Percentiles rank a stretch among this genome's conserved stretches.
Evolutionary conservation across 345 rosid genomes (phyloP).

Genomic region (Populus davidiana): DNA sequence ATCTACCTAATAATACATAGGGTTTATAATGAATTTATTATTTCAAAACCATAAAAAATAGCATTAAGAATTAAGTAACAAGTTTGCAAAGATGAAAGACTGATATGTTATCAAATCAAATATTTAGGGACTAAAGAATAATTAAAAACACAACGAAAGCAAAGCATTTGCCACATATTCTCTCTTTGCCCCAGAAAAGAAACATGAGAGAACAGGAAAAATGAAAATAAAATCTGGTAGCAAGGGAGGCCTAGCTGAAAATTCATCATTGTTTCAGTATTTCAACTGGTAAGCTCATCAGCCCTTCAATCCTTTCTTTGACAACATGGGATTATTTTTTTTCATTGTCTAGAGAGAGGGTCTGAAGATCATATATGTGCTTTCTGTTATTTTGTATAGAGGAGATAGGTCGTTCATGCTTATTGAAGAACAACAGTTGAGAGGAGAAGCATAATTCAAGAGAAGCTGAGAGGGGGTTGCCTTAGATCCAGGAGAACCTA

Average conservation of each 20-base stretch:
- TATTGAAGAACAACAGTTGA: conserved; percentile 18
- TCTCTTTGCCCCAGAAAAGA: conserved; percentile 6
- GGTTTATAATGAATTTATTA: too few species aligned
- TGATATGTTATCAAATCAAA: too few species aligned
- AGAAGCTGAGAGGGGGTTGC: conserved; percentile 8
- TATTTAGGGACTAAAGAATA: too few species aligned
- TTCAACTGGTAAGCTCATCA: conserved; percentile 31
- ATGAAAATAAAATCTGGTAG: background rate
- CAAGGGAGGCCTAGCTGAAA: background rate
- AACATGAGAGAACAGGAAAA: background rate
- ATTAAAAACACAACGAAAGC: too few species aligned
- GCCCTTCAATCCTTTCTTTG: background rate
- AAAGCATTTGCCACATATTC: too few species aligned
- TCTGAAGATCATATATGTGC: conserved; percentile 4
- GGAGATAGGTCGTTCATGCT: conserved; percentile 6
- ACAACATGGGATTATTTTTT: background rate
- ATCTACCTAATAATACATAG: too few species aligned
- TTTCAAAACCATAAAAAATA: too few species aligned
- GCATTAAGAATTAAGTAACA: too few species aligned
- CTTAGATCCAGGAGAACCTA: conserved; percentile 24
- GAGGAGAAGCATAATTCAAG: conserved; percentile 22
- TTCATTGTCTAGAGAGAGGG: background rate
- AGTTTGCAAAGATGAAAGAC: too few species aligned
- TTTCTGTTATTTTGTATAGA: background rate
- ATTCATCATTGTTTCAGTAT: conserved; percentile 20